Base-by-base conservation (phyloP, 1,284 basidiomycete species). In the Rhodofomes roseus region DNA sequence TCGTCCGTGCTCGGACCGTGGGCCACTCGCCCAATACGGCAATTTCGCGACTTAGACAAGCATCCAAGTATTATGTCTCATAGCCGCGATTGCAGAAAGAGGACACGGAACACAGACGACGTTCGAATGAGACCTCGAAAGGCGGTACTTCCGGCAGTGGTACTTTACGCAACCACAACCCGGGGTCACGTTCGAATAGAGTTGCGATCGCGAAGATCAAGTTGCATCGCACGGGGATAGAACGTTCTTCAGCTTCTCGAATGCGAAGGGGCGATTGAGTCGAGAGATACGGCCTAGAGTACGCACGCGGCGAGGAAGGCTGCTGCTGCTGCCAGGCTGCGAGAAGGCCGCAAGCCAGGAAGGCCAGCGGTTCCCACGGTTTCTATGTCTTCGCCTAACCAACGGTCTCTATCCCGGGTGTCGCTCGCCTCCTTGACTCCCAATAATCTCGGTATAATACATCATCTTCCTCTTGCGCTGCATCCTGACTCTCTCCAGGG, bases 371-470 rank as follows among this genome's bases (percentile, higher is more conserved):
- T 69, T 73, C 63, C 59, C 65, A 66, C 69, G 65, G 62, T 68
- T 63, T 65, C 68, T 64, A 77, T 76, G 74, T 74, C 74, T 59
- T 67, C 74, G 58, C 60, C 72, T 25, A 62, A 70, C 60, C 65
- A 71, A 57, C 69, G 70, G 48, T 66, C 73, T 61, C 63, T 73
- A 39, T 70, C 76, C 62, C 83, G 86, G 65, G 76, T 89, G 58
- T 83, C 88, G 23, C 90, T 90, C 73, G 81, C 89, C 55, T 84
- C 86, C 56, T 73, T 92, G 66, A 90, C 88, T 16, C 79, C 80
- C 62, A 93, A 93, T 71, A 95, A 90, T 76, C 78, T 92, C 53
- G 74, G 74, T 71, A 60, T 41, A 61, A n/a, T 58, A 41, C 23
- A 6, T 20, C 23, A 27, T 25, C 14, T 36, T 11, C 54, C 18